Base-by-base conservation (phyloP, 2,329 filamentous ascomycete species). In the Alternaria angustiovoidea region DNA sequence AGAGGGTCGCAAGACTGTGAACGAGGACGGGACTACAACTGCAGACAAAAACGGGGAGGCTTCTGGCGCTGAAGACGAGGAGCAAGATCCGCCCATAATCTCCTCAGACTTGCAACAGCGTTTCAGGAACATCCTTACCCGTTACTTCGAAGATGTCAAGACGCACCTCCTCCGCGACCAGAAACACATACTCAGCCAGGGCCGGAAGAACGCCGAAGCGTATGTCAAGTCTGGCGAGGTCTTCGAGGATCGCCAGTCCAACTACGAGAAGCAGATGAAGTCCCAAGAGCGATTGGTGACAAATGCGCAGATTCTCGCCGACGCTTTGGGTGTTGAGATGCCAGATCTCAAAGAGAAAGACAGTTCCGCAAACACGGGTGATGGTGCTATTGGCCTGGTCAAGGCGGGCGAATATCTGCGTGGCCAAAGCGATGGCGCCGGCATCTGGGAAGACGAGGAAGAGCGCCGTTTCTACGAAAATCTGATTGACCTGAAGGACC, bases 191-290 rank as follows among this genome's bases (percentile, higher is more conserved):
- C 87, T 89, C 54, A 88, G 87, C 26, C 95, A 99, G 80, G 93
- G 92, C 54, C 92, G 93, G 64, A 93, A 94, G 69, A 99, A 99
- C 79, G 94, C 95, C 1, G 95, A 99, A 79, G 95, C 94, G 6
- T 99, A 99, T 72, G 94, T 99, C 71, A 97, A 97, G 74, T 98
- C 95, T 38, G 95, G 95, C 2, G 95, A 99, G 75, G 94, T 99
- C 5, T 98, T 99, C 66, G 95, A 99, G 76, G 95, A 99, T 74
- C 91, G 95, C 51, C 95, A 99, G 76, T 88, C 93, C 54, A 98
- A 94, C 74, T 97, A 96, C 68, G 96, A 99, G 77, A 97, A 94
- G 78, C 91, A 95, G 69, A 84, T 94, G 57, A 99, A 98, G 79
- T 86, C 91, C 0, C 93, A 98, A 74, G 95, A 99, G 76, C 93